Evolutionary conservation across 306 rosid genomes (phyloP), one percentile per base, ranked within the genome.

Genomic region (Fagus sylvatica): DNA sequence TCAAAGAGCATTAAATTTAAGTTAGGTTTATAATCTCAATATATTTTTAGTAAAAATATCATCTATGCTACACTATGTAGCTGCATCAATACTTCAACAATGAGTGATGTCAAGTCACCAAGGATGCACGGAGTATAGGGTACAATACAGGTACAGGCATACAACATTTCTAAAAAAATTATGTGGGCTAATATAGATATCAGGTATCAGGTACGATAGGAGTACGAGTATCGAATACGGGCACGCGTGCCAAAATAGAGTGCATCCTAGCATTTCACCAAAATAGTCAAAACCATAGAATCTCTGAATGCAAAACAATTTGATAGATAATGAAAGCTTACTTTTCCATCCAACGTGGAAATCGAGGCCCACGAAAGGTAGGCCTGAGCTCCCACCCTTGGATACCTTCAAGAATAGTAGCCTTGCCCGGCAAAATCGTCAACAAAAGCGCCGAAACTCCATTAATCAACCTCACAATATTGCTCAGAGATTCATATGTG

Each of bases 291-390:
- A 22, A 22, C 28, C 48, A 51, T 17, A 57, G 68, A 46, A 59
- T 1, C 10, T 61, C 19, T 32, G 34, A 0, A 55, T 22, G 37
- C 33, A 41, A 33, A 82, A 30, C 56, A 68, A n/a, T 30, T 62
- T 71, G 62, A 76, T 60, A 72, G 39, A 65, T 11, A 59, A 36
- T 19, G 41, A 55, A 57, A 79, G 86, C 97, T 80, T 85, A 94
- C 98, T 90, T 84, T 59, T 92, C 96, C 98, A 94, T 94, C 98
- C 98, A 94, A n/a, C 98, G 97, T 0, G 98, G 98, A 69, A 94
- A 80, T 19, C 94, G 93, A 4, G 98, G 98, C 66, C 98, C 98
- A 4, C 97, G 93, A 73, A 94, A 87, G 42, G 96, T 89, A 8
- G 98, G 97, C 80, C 90, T 83, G 72, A 92, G 98, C 84, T 94